phyloP scores from a whole-genome alignment of 2,329 filamentous ascomycete species.

The Ceratocystis huliohia region DNA sequence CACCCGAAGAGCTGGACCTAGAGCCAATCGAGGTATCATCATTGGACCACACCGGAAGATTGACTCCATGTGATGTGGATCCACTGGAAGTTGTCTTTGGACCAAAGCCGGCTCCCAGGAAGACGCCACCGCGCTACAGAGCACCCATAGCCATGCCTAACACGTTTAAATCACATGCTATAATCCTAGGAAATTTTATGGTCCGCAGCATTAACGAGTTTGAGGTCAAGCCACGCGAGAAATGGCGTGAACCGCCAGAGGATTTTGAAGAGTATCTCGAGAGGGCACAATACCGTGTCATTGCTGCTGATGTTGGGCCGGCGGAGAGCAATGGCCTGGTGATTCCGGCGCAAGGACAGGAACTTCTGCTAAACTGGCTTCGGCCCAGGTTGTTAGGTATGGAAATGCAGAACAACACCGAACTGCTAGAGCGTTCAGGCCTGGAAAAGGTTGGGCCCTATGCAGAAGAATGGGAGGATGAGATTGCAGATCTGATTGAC shows the following conservation, averaged over 20 bases:
- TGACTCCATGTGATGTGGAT: constrained; percentile 40
- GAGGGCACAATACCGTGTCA: neutral
- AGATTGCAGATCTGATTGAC: neutral
- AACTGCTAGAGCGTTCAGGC: constrained; percentile 21
- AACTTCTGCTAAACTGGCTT: constrained; percentile 11
- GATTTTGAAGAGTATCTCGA: constrained; percentile 11
- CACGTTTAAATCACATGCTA: constrained; percentile 15
- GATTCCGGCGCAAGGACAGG: neutral
- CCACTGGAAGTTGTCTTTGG: constrained; percentile 35
- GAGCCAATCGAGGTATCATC: constrained; percentile 30
- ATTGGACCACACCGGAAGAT: neutral
- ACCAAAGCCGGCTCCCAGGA: constrained; percentile 9
- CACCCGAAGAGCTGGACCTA: constrained; percentile 31
- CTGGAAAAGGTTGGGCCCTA: neutral
- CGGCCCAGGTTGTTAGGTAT: neutral
- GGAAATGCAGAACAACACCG: neutral
- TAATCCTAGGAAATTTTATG: constrained; percentile 17
- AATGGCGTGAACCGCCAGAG: neutral
- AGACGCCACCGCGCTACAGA: neutral
- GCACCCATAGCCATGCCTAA: constrained; percentile 6
- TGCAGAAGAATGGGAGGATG: neutral
- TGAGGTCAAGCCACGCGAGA: constrained; percentile 27
- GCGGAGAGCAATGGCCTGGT: too few species aligned
- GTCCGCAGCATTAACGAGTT: constrained; percentile 28
- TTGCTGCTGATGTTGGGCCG: neutral